Conservation (phyloP, 257 asterid genomes). For the Cruciata laevipes region DNA sequence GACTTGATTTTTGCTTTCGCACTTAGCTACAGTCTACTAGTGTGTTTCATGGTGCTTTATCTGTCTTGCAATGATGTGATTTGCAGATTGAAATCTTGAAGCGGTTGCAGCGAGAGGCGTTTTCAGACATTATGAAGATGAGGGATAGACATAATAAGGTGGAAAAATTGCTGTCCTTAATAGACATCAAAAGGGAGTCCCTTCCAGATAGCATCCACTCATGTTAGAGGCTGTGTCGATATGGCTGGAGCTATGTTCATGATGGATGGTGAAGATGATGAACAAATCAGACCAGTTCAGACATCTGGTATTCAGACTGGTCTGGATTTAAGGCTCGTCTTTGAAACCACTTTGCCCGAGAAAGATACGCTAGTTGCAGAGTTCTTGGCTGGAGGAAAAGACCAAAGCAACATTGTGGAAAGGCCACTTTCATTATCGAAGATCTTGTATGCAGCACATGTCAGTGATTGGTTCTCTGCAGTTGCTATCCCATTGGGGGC, state of each 20-base stretch:
- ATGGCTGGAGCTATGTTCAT: conserved; percentile 51
- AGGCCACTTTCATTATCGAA: conserved; percentile 71
- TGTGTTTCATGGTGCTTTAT: conserved; percentile 58
- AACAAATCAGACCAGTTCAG: conserved; percentile 37
- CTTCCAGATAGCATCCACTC: conserved; percentile 62
- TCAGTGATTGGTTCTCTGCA: conserved; percentile 73
- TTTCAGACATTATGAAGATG: conserved; percentile 87
- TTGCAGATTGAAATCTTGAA: conserved; percentile 92
- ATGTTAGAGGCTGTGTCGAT: conserved; percentile 69
- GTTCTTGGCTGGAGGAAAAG: conserved; percentile 49
- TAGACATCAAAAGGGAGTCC: conserved; percentile 65
- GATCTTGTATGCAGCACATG: conserved; percentile 56
- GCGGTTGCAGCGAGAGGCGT: conserved; percentile 88
- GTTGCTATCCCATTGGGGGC: conserved; percentile 84
- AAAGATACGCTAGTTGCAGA: conserved; percentile 68
- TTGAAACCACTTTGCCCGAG: conserved; percentile 57
- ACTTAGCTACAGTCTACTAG: too few species aligned
- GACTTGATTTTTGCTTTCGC: too few species aligned
- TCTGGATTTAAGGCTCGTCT: conserved; percentile 61
- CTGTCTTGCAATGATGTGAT: conserved; percentile 54
- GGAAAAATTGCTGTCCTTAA: conserved; percentile 54
- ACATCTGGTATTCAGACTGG: conserved; percentile 67
- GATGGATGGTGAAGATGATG: conserved; percentile 47
- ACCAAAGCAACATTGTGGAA: conserved; percentile 34
- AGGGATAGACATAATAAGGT: conserved; percentile 94